These are phyloP conservation scores for Sporobolomyces phaffii DNA, from an alignment of 768 basidiomycete species.

Conservation along the genomic window DNA sequence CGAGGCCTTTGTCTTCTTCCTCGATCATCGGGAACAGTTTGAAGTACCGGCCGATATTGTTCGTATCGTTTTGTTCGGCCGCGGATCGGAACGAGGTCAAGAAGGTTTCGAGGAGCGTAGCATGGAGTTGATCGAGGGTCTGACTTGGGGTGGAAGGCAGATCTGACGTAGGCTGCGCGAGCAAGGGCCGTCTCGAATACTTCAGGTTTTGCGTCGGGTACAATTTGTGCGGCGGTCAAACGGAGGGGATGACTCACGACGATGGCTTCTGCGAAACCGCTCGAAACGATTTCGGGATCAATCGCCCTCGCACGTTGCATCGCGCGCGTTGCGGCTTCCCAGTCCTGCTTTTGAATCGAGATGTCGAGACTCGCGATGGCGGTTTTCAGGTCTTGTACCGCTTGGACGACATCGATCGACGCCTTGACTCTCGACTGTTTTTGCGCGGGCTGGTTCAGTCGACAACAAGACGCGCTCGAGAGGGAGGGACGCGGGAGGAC, in stretches of 20 bases:
- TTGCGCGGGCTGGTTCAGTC: too few relatives aligned
- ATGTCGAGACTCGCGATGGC: conserved; percentile 58
- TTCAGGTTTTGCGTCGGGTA: too few relatives aligned
- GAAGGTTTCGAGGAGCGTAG: conserved; percentile 70
- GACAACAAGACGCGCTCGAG: neutral
- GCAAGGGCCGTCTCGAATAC: too few relatives aligned
- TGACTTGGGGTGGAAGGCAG: conserved; percentile 78
- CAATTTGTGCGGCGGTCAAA: too few relatives aligned
- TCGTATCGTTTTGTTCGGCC: conserved; percentile 48
- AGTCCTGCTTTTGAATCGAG: conserved; percentile 74
- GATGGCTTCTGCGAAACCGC: conserved; percentile 74
- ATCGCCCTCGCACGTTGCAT: conserved; percentile 86
- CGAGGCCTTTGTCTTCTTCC: conserved; percentile 83
- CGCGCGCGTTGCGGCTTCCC: conserved; percentile 89
- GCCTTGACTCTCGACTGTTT: conserved; percentile 58
- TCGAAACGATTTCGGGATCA: conserved; percentile 67
- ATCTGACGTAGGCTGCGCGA: conserved; percentile 74
- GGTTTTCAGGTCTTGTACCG: conserved; percentile 89
- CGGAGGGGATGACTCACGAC: conserved; percentile 58
- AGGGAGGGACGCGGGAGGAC: neutral
- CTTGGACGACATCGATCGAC: conserved; percentile 82
- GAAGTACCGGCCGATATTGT: conserved; percentile 63
- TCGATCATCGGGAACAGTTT: conserved; percentile 93
- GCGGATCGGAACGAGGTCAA: conserved; percentile 73
- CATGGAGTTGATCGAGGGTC: conserved; percentile 67